Percentiles rank a stretch among this genome's conserved stretches.
phyloP scores from a whole-genome alignment of 83 land plant species.

The Picea abies region DNA sequence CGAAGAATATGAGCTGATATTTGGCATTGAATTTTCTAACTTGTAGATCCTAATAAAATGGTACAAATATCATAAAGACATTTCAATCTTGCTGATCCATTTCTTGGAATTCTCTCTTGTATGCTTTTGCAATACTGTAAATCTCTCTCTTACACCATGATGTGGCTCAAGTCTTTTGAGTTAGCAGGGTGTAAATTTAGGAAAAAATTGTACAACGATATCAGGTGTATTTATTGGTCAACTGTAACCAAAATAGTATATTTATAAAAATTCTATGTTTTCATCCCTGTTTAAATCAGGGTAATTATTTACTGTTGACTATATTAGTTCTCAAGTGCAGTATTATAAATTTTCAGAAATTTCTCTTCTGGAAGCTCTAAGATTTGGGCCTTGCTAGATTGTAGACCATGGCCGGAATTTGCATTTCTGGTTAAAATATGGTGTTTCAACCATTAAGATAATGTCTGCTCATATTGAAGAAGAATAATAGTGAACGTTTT shows the following conservation, averaged over 20 bases:
- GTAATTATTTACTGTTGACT: too few species aligned
- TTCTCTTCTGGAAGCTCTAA: too few species aligned
- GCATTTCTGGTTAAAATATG: too few species aligned
- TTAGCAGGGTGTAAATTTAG: not conserved
- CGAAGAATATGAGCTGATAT: conserved; percentile 10
- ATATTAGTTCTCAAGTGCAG: too few species aligned
- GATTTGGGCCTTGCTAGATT: too few species aligned
- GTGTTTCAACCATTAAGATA: too few species aligned
- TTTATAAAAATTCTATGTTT: too few species aligned
- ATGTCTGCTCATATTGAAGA: too few species aligned
- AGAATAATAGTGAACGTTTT: too few species aligned
- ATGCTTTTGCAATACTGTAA: not conserved
- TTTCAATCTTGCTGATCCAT: not conserved
- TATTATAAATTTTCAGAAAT: too few species aligned
- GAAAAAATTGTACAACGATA: not conserved
- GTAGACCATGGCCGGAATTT: too few species aligned
- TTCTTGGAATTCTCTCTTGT: not conserved
- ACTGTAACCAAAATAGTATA: not conserved
- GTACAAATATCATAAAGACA: not conserved
- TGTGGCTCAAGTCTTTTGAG: not conserved
- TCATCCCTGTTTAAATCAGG: too few species aligned
- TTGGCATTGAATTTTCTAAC: not conserved
- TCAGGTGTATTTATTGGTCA: not conserved
- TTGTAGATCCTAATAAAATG: not conserved
- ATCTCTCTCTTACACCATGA: not conserved